phyloP scores from a whole-genome alignment of 1,284 basidiomycete genomes.

The Irpex sp. region DNA sequence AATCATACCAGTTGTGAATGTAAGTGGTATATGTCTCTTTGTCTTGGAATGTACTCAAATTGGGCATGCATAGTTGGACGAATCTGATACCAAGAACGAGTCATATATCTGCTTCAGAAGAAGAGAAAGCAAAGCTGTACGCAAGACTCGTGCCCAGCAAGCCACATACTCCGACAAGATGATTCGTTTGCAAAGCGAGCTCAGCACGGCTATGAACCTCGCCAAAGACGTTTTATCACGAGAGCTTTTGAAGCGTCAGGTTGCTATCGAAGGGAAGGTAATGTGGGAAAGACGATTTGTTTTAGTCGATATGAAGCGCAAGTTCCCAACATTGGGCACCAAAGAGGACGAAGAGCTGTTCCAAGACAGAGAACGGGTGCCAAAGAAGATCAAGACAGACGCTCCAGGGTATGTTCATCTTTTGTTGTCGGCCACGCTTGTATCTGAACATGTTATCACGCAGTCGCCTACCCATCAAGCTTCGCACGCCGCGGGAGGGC shows the following conservation, averaged over 20 bases:
- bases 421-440: not conserved
- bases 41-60: not conserved
- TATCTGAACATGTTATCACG: constrained; percentile 10
- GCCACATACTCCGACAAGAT: constrained; percentile 87
- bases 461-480: constrained; percentile 50
- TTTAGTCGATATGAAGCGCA: constrained; percentile 79
- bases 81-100: constrained; percentile 86
- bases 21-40: constrained; percentile 13
- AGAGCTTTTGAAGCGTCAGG: constrained; percentile 73
- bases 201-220: constrained; percentile 71
- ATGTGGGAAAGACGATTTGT: constrained; percentile 81
- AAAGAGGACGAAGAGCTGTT: constrained; percentile 84
- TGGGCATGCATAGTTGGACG: constrained; percentile 64
- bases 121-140: constrained; percentile 90
- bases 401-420: constrained; percentile 36
- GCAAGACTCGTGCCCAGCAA: constrained; percentile 93
- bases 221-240: constrained; percentile 68
- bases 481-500: constrained; percentile 36
- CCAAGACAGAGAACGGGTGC: constrained; percentile 68
- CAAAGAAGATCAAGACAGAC: constrained; percentile 51
- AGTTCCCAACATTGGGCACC: constrained; percentile 63
- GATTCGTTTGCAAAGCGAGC: constrained; percentile 75
- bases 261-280: constrained; percentile 52
- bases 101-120: constrained; percentile 98
- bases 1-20: constrained; percentile 30